Evolutionary conservation across 2,329 filamentous ascomycete species (phyloP).

Genomic region (Cordyceps militaris): DNA sequence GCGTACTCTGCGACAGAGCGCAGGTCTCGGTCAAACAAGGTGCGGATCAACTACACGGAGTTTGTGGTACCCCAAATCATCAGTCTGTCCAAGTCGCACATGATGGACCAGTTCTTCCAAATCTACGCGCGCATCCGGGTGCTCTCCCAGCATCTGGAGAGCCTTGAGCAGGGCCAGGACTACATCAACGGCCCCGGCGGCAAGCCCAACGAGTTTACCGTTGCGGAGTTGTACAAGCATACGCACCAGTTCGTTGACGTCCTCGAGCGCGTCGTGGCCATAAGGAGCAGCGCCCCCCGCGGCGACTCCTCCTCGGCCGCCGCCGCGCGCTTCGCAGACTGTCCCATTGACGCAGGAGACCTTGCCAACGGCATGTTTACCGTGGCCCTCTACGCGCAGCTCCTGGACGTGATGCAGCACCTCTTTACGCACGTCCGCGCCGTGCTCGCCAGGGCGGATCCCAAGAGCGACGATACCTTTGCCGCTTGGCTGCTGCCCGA

Average conservation of each 20-base stretch:
- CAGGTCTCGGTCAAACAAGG: neutral
- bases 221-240: slow-evolving; percentile 35
- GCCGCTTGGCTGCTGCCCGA: slow-evolving; percentile 33
- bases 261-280: slow-evolving; percentile 9
- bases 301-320: no score
- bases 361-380: slow-evolving; percentile 33
- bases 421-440: slow-evolving; percentile 31
- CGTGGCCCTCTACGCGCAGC: slow-evolving; percentile 31
- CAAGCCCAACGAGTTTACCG: slow-evolving; percentile 27
- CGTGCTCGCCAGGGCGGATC: slow-evolving; percentile 24
- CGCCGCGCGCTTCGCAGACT: neutral
- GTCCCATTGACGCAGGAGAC: slow-evolving; percentile 24
- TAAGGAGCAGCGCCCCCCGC: neutral
- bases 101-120: slow-evolving; percentile 34
- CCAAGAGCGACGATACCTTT: slow-evolving; percentile 21
- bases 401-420: slow-evolving; percentile 35
- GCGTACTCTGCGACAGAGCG: neutral
- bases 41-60: neutral
- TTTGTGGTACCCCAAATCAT: slow-evolving; percentile 13
- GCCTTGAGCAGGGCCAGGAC: slow-evolving; percentile 16
- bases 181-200: slow-evolving; percentile 18
- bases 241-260: slow-evolving; percentile 22
- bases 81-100: slow-evolving; percentile 18
- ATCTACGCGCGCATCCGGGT: slow-evolving; percentile 32
- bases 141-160: slow-evolving; percentile 28